These are phyloP conservation scores for Aureobasidium sp. DNA, from an alignment of 2,329 filamentous ascomycete species.

Conservation along the genomic window DNA sequence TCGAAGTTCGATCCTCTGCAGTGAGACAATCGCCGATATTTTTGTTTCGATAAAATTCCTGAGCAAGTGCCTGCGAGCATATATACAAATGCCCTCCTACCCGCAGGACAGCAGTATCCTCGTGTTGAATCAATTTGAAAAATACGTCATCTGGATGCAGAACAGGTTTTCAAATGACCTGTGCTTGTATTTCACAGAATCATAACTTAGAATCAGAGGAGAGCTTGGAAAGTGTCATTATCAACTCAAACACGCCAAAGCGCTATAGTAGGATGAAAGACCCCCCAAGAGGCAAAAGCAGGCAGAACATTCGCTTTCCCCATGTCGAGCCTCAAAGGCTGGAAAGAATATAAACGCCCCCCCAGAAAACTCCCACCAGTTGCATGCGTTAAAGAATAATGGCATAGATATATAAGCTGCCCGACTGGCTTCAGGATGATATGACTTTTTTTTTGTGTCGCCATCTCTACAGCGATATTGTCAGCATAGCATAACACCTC, in stretches of 20 bases:
- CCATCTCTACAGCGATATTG: not conserved
- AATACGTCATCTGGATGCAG: not conserved
- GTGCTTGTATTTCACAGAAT: not conserved
- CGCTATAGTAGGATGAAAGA: not conserved
- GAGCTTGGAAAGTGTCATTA: not conserved
- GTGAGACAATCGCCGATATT: not conserved
- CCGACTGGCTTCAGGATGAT: not conserved
- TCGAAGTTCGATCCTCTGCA: not conserved
- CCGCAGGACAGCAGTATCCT: not conserved
- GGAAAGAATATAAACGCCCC: not conserved
- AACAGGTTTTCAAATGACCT: not conserved
- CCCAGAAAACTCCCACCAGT: not conserved
- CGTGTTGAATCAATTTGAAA: no score
- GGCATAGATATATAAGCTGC: slow-evolving; percentile 13
- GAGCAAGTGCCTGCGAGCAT: no score
- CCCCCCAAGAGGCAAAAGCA: not conserved
- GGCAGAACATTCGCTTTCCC: slow-evolving; percentile 3
- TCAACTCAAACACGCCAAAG: not conserved
- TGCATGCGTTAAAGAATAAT: slow-evolving; percentile 12
- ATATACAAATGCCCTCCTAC: not conserved
- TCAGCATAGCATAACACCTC: not conserved
- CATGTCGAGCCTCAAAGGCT: not conserved
- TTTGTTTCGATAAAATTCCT: not conserved
- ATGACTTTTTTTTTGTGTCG: slow-evolving; percentile 6
- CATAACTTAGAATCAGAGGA: not conserved